phyloP scores from a whole-genome alignment of 805 yeast genomes.

The Saccharomyces jurei region DNA sequence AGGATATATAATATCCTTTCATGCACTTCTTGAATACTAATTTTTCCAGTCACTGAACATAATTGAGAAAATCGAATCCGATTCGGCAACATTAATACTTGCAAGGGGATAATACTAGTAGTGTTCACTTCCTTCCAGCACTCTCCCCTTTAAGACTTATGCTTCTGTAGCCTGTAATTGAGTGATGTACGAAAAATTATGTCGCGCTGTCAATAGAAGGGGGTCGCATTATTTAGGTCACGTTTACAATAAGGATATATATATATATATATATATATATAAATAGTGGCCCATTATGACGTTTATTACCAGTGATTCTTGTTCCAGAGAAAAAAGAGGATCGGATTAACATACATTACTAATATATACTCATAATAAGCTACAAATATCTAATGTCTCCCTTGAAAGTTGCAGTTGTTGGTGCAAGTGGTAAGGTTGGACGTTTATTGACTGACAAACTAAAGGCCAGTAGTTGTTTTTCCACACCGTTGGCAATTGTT shows the following conservation, averaged over 20 bases:
- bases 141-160: neutral
- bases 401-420: conserved; percentile 41
- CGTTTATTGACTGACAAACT: conserved; percentile 35
- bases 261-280: too few relatives aligned
- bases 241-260: neutral
- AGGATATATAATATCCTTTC: neutral
- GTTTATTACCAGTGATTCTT: neutral
- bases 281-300: neutral
- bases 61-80: neutral
- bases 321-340: neutral
- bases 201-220: neutral
- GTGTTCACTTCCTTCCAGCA: neutral
- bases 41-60: neutral
- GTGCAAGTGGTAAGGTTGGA: conserved; percentile 60
- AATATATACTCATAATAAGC: too few relatives aligned
- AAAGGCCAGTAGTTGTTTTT: conserved; percentile 24
- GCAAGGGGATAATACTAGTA: neutral
- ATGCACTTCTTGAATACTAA: neutral
- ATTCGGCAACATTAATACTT: too few relatives aligned
- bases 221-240: neutral
- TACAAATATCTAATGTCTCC: neutral
- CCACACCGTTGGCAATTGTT: conserved; percentile 37
- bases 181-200: neutral
- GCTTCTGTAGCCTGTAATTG: neutral
- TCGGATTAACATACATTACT: neutral